Evolutionary conservation across 768 basidiomycete species (phyloP), one percentile per base, ranked within the genome.

Genomic region (Gymnopilus junonius): DNA sequence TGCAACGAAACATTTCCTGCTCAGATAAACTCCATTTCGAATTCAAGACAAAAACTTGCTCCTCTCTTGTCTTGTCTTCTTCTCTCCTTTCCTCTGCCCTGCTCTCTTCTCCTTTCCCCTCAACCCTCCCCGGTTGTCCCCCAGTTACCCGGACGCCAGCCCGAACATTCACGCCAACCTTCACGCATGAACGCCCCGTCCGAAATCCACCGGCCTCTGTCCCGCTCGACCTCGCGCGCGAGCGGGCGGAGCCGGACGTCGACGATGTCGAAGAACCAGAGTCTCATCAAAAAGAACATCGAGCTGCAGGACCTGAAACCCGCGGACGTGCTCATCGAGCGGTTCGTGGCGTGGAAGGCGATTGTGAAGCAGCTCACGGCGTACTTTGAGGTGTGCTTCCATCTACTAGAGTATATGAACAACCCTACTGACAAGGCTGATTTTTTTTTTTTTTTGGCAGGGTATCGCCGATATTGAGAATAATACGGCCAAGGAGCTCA

Each of bases 331-430:
- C 92, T 99, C 74, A 97, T 99, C 67, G 97, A 98, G 76, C 90
- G 93, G 29, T 95, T 95, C 72, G 85, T 90, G 8, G 92, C 93
- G 0, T 98, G 96, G 96, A 98, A 97, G 79, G 90, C 88, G 55
- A 97, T 98, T 70, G 94, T 97, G 53, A 97, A 96, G 78, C 95
- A 97, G 79, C 88, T 98, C 57, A 92, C 94, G 56, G 90, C 92
- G 1, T 97, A 96, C 76, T 96, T 96, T 63, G 91, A 91, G 79
- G 86, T 85, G 29, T 1, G 72, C n/a, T n/a, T n/a, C n/a, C n/a
- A n/a, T n/a, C n/a, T n/a, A n/a, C n/a, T n/a, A n/a, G n/a, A n/a
- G n/a, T n/a, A n/a, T n/a, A n/a, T n/a, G n/a, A n/a, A n/a, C n/a
- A n/a, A n/a, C n/a, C n/a, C n/a, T n/a, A n/a, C n/a, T n/a, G n/a